A percentile compares a stretch with the other conserved stretches of the same genome.
phyloP scores from a whole-genome alignment of 257 asterid species.

The Osmanthus fragrans region DNA sequence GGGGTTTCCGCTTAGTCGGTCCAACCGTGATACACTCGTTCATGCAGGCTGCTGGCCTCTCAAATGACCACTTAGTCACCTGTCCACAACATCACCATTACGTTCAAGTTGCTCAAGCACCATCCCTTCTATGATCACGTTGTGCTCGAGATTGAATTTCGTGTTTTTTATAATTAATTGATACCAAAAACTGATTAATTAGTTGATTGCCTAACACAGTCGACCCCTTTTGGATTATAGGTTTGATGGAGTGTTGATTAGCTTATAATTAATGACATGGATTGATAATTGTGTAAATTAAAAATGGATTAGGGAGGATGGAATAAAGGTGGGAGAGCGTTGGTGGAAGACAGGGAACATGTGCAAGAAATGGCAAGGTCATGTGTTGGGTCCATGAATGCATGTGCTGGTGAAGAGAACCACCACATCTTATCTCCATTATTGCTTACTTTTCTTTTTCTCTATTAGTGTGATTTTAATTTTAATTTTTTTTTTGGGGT shows the following conservation, averaged over 20 bases:
- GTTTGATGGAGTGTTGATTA: slow-evolving; percentile 8
- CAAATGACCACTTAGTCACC: slow-evolving; percentile 72
- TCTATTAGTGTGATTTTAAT: background rate
- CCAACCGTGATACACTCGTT: slow-evolving; percentile 80
- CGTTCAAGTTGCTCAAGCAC: background rate
- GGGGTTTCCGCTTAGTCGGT: slow-evolving; percentile 75
- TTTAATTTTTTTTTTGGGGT: background rate
- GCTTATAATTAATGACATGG: background rate
- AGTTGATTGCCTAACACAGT: slow-evolving; percentile 23
- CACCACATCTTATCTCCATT: background rate
- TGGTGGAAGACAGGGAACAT: slow-evolving; percentile 39
- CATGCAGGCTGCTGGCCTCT: slow-evolving; percentile 88
- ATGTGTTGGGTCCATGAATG: slow-evolving; percentile 26
- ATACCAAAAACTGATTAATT: background rate
- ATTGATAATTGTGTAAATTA: slow-evolving; percentile 1
- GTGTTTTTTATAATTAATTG: background rate
- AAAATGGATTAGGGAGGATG: background rate
- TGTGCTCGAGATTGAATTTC: background rate
- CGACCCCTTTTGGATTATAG: background rate
- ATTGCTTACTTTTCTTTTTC: slow-evolving; percentile 2
- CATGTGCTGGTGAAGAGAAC: background rate
- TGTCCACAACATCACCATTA: slow-evolving; percentile 51
- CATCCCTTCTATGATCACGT: background rate
- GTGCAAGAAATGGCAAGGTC: slow-evolving; percentile 24
- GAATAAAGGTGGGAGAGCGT: background rate